Percentiles rank a stretch among this genome's conserved stretches.
phyloP scores from a whole-genome alignment of 176 grass and related monocot genomes.

The Zea luxurians region DNA sequence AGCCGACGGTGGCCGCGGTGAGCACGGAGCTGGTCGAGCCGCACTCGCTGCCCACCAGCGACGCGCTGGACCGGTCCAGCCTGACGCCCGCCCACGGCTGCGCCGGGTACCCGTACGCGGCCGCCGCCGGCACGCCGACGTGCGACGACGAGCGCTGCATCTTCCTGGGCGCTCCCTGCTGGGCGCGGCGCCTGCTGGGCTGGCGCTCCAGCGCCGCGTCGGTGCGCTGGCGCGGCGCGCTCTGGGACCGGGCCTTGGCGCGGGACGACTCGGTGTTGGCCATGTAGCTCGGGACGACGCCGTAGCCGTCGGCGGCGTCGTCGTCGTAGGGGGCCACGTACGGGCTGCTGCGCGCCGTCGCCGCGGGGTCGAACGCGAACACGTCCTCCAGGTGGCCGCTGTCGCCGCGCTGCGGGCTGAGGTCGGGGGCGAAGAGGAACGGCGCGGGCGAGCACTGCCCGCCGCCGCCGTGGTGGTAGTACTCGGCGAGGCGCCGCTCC shows the following conservation, averaged over 20 bases:
- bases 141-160: slow-evolving; percentile 89
- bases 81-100: slow-evolving; percentile 57
- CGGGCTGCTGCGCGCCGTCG: slow-evolving; percentile 42
- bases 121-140: slow-evolving; percentile 38
- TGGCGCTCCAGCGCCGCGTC: slow-evolving; percentile 63
- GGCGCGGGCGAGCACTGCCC: slow-evolving; percentile 45
- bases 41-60: slow-evolving; percentile 81
- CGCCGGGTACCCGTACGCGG: slow-evolving; percentile 33
- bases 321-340: slow-evolving; percentile 21
- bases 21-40: slow-evolving; percentile 77
- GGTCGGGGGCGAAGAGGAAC: slow-evolving; percentile 35
- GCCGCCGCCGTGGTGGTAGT: background rate
- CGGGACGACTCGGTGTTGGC: slow-evolving; percentile 73
- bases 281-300: slow-evolving; percentile 62
- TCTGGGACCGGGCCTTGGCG: slow-evolving; percentile 80
- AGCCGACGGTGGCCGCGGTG: slow-evolving; percentile 45
- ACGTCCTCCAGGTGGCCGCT: slow-evolving; percentile 57
- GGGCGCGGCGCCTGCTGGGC: slow-evolving; percentile 51
- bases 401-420: slow-evolving; percentile 44
- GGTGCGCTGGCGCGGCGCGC: slow-evolving; percentile 68
- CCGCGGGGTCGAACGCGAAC: slow-evolving; percentile 17
- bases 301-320: slow-evolving; percentile 2
- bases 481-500: slow-evolving; percentile 37
- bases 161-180: slow-evolving; percentile 42
- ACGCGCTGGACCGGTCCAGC: slow-evolving; percentile 68